Evolutionary conservation across 441 rosid species (phyloP), one percentile per base, ranked within the genome.

Genomic region (Pelargonium cotyledonis): DNA sequence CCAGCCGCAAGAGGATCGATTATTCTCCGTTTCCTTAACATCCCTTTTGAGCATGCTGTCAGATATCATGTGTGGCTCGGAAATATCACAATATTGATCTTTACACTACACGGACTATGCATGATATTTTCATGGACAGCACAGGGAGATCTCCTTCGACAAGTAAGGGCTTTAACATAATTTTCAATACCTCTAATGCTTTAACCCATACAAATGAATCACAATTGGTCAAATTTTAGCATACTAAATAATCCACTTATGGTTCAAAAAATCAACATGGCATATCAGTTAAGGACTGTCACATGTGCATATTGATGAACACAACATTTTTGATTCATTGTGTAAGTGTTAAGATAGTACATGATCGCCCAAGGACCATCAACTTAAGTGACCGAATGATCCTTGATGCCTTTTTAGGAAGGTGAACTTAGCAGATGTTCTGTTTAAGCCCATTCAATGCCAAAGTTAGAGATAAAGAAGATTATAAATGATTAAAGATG

Each of bases 31-130:
- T 77, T 86, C 43, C 49, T 85, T 2, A 89, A 85, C 57, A 79
- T 88, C 78, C 91, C 91, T 1, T 85, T 88, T 66, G 91, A 86
- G 73, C 91, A 86, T 69, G 94, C 91, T 11, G 81, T 87, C 16
- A 76, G 75, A 76, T 88, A 88, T 70, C 94, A 88, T 66, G 87
- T 86, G 58, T 88, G 94, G 94, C 81, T 88, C 74, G 94, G 94
- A 61, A 88, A 86, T 85, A 80, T 85, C 51, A 86, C 91, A 44
- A 86, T 86, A 89, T 38, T 72, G 51, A 68, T 88, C 67, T 88
- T 86, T 70, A 76, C 89, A 16, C 82, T 88, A 29, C 91, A 88
- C 53, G 94, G 94, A 55, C 68, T 86, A 2, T 80, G 72, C 73
- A 86, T 80, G 74, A 78, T 83, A n/a, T 74, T 82, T 60, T 83